Percentiles rank a stretch among this genome's conserved stretches.
phyloP scores from a whole-genome alignment of 1,284 basidiomycete species.

The Cutaneotrichosporon cavernicola region DNA sequence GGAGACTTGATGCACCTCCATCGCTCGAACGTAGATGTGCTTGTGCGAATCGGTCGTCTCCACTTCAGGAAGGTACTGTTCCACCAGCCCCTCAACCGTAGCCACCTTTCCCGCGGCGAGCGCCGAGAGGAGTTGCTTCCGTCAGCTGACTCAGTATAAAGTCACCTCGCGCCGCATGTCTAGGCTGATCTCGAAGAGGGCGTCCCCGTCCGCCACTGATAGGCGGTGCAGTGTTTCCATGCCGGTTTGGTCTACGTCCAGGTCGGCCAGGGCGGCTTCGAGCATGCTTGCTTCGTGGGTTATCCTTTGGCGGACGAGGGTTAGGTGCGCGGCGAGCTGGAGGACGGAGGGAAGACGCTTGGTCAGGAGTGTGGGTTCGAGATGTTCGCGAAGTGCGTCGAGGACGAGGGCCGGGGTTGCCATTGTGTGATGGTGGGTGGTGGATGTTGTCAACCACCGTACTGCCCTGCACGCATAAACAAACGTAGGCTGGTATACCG shows the following conservation, averaged over 20 bases:
- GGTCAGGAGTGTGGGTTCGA: constrained; percentile 28
- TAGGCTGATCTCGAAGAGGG: background rate
- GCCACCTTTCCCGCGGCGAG: background rate
- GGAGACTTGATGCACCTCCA: background rate
- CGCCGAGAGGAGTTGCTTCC: background rate
- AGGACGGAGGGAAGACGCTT: constrained; percentile 29
- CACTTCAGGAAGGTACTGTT: background rate
- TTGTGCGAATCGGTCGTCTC: background rate
- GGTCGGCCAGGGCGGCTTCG: constrained; percentile 19
- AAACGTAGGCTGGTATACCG: background rate
- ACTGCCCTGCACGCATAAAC: background rate
- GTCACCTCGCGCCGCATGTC: constrained; percentile 13
- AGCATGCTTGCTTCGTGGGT: constrained; percentile 27
- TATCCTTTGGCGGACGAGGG: constrained; percentile 32
- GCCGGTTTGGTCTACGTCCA: background rate
- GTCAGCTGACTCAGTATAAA: background rate
- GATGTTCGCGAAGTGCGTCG: constrained; percentile 22
- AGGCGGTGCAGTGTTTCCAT: background rate
- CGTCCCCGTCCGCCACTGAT: background rate
- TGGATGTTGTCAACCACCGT: background rate
- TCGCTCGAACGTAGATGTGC: constrained; percentile 5
- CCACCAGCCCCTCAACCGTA: background rate
- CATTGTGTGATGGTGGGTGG: background rate
- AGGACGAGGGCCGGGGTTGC: constrained; percentile 17
- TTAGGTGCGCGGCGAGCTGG: constrained; percentile 37